Evolutionary conservation across 2,329 filamentous ascomycete species (phyloP).

Genomic region (Coniella vitis): DNA sequence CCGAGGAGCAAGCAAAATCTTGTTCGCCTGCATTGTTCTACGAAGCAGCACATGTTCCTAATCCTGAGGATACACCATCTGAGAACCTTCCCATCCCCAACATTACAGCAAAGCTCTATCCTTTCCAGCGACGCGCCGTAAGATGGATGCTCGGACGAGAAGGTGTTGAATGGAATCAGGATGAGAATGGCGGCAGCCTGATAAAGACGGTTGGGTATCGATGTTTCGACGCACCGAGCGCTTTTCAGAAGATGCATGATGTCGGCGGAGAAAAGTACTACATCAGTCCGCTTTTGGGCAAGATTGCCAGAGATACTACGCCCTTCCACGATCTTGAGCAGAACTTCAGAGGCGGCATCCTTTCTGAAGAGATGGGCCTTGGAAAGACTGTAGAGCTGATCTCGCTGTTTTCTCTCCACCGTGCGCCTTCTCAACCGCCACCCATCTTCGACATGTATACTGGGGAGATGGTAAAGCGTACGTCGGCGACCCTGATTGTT

Average conservation of each 20-base stretch:
- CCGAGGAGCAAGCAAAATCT: conserved; percentile 3
- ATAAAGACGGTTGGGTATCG: conserved; percentile 18
- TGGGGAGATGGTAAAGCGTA: conserved; percentile 37
- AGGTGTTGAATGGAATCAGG: conserved; percentile 42
- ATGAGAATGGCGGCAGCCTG: conserved; percentile 20
- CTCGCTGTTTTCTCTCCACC: conserved; percentile 60
- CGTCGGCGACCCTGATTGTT: conserved; percentile 55
- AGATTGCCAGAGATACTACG: conserved; percentile 43
- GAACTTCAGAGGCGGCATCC: conserved; percentile 53
- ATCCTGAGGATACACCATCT: conserved; percentile 32
- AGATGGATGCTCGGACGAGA: conserved; percentile 65
- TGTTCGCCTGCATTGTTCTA: conserved; percentile 58
- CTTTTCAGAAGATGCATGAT: conserved; percentile 41
- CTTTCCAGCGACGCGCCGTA: conserved; percentile 65
- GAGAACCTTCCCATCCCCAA: conserved; percentile 35
- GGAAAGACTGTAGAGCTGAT: conserved; percentile 76
- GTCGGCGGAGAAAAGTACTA: conserved; percentile 31
- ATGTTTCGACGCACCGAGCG: conserved; percentile 27
- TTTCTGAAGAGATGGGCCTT: conserved; percentile 78
- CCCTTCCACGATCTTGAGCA: conserved; percentile 36
- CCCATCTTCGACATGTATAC: conserved; percentile 32
- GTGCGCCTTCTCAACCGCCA: conserved; percentile 25
- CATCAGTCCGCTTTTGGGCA: conserved; percentile 54
- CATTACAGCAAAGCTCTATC: conserved; percentile 51
- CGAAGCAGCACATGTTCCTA: conserved; percentile 57